These are phyloP conservation scores for Zymoseptoria pseudotritici DNA, from an alignment of 2,329 filamentous ascomycete species.

Conservation along the genomic window DNA sequence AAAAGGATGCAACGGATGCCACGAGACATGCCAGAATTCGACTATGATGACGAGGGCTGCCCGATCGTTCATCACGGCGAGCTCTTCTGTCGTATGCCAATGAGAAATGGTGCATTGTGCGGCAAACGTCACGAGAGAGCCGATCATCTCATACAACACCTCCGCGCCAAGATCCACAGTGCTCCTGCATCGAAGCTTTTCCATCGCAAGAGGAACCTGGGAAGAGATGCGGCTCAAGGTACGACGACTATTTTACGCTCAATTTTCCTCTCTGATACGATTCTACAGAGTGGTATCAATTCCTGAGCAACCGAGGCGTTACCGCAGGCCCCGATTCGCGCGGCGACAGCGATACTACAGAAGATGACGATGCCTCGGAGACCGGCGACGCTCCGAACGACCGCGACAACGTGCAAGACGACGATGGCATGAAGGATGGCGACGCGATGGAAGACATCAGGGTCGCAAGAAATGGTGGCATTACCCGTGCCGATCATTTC, in stretches of 20 bases:
- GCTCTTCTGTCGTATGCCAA: conserved; percentile 2
- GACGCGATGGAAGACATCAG: background rate
- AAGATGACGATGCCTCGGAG: background rate
- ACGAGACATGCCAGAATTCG: background rate
- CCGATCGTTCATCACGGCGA: conserved; percentile 1
- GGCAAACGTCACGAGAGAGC: background rate
- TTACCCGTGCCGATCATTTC: too few species aligned
- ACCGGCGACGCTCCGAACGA: background rate
- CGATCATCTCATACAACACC: background rate
- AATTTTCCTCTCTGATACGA: background rate
- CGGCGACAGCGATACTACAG: background rate
- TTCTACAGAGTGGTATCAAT: background rate
- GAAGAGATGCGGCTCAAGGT: background rate
- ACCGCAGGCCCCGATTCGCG: too few species aligned
- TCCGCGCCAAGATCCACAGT: background rate
- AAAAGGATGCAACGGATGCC: background rate
- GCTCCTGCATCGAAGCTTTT: too few species aligned
- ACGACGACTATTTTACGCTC: background rate
- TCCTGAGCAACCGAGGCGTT: background rate
- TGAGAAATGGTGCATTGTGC: background rate
- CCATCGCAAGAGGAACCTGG: background rate
- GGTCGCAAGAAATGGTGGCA: too few species aligned
- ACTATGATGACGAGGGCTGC: background rate
- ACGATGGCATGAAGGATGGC: background rate
- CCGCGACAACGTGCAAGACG: background rate